Evolutionary conservation across 257 asterid species (phyloP), one percentile per base, ranked within the genome.

Genomic region (Solanum bulbocastanum): DNA sequence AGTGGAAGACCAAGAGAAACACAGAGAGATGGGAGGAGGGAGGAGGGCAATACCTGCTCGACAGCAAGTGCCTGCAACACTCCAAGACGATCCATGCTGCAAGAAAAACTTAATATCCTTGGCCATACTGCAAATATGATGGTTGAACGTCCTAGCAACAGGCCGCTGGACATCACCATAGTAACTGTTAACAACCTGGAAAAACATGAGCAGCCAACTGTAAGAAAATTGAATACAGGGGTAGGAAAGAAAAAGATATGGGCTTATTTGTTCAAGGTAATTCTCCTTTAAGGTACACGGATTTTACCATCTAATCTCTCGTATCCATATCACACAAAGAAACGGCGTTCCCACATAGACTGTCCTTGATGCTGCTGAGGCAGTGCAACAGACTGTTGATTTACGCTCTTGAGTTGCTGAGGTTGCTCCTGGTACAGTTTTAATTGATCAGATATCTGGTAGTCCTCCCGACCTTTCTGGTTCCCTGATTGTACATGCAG

Each of bases 1-100:
- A 82, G 85, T 82, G 25, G 85, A 82, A 32, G 39, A 46, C 18
- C 69, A 49, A 49, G 69, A 82, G 69, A 82, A 82, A 18, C 12
- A 16, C 6, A 36, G 23, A 39, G 35, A 73, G 86, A 56, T 5
- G 68, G 23, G 87, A 37, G 86, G 27, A 15, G 60, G 62, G 75
- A 73, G 32, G 39, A 75, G 25, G 87, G 66, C 84, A 82, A 89
- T 69, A 94, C 98, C 97, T 92, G 89, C 89, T 91, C 91, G 89
- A 89, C 87, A 93, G 96, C 93, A 94, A 75, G 98, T 91, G 95
- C 98, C 98, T 79, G 96, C 96, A 94, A 91, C 86, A 92, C 89
- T 90, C 93, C 94, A 93, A 93, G 95, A 94, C 93, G 98, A 95
- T 94, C 96, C 92, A 94, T 92, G 91, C 93, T 92, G 92, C 98